phyloP scores from a whole-genome alignment of 352 stramenopile species.

The Phytopythium aichiense region DNA sequence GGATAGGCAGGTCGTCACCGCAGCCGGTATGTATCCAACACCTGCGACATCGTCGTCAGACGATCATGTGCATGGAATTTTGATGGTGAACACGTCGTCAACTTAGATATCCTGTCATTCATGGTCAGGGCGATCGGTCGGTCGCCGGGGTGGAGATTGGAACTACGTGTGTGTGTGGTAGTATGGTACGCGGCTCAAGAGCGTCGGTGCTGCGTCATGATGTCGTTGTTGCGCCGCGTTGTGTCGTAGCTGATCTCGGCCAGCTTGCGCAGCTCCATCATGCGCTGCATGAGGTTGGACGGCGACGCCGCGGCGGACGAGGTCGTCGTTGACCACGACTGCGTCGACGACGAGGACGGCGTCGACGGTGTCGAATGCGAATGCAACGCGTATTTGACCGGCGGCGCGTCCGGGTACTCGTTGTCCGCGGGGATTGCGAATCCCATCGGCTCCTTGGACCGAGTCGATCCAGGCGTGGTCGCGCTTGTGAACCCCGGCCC shows the following conservation, averaged over 20 bases:
- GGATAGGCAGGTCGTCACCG: neutral
- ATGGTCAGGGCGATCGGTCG: neutral
- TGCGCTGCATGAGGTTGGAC: constrained; percentile 17
- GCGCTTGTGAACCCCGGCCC: neutral
- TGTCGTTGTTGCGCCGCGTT: constrained; percentile 18
- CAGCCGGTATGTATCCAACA: neutral
- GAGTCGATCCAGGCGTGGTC: neutral
- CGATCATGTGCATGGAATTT: too few relatives aligned
- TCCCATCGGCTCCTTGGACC: constrained; percentile 1
- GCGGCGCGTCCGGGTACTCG: neutral
- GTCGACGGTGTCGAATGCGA: neutral
- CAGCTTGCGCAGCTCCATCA: constrained; percentile 23
- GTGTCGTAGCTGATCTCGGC: constrained; percentile 29
- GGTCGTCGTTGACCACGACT: neutral
- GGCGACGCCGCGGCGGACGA: constrained; percentile 2
- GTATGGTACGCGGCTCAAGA: neutral
- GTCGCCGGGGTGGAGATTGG: neutral
- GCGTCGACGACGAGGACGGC: neutral
- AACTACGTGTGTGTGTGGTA: neutral
- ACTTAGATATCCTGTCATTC: neutral
- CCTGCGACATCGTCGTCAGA: neutral
- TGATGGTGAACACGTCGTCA: neutral
- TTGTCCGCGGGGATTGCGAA: neutral
- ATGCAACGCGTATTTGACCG: neutral
- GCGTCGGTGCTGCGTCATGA: constrained; percentile 17